These are phyloP conservation scores for Ilyonectria mors-panacis DNA, from an alignment of 2,329 filamentous ascomycete species.

Conservation along the genomic window DNA sequence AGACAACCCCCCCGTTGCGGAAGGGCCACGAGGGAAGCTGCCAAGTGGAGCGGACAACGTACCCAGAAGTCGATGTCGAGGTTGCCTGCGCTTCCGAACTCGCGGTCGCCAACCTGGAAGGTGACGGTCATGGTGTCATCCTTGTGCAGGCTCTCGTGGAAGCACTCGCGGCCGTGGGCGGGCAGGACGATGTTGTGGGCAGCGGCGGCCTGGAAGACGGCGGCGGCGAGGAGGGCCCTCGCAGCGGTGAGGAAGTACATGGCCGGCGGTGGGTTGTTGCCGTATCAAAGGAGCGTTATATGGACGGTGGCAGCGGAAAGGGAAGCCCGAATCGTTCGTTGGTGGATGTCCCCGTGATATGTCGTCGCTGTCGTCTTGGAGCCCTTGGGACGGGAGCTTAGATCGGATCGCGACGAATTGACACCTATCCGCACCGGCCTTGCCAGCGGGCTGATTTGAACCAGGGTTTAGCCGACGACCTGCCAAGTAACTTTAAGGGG, in stretches of 20 bases:
- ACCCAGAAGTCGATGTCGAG: conserved; percentile 99
- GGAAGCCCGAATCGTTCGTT: conserved; percentile 12
- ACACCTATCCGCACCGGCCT: conserved; percentile 48
- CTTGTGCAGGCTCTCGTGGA: conserved; percentile 91
- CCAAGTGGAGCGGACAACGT: conserved; percentile 52
- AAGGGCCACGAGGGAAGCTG: conserved; percentile 1
- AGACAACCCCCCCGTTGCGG: not conserved
- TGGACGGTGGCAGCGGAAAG: not conserved
- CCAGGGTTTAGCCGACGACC: conserved; percentile 43
- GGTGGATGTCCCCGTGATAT: conserved; percentile 23
- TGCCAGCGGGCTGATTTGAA: conserved; percentile 26
- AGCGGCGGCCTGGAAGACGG: conserved; percentile 70
- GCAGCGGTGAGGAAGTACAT: conserved; percentile 57
- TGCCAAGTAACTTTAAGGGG: conserved; percentile 17
- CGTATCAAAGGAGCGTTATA: conserved; percentile 21
- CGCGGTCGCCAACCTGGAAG: conserved; percentile 96
- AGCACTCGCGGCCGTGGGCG: conserved; percentile 95
- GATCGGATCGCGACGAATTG: conserved; percentile 47
- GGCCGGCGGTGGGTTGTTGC: conserved; percentile 11
- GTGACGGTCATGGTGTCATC: conserved; percentile 99
- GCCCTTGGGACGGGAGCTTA: conserved; percentile 37
- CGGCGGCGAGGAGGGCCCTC: conserved; percentile 59
- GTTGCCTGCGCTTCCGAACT: conserved; percentile 95
- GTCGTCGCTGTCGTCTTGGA: conserved; percentile 25
- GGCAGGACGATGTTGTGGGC: conserved; percentile 98